phyloP scores from a whole-genome alignment of 2,329 filamentous ascomycete genomes.

The Pseudogymnoascus sp. region DNA sequence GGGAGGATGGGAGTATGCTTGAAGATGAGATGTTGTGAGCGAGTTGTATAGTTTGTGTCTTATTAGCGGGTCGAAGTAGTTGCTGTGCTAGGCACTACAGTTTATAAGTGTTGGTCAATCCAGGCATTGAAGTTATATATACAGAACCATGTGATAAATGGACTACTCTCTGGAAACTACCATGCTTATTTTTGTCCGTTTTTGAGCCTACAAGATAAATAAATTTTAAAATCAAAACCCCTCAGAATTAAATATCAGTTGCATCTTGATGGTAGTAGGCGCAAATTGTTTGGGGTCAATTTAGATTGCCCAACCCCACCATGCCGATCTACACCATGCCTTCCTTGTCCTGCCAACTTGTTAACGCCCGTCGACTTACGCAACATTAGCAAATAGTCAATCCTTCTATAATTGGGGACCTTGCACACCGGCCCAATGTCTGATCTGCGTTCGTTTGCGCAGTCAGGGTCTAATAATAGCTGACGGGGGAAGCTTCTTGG shows the following conservation, averaged over 20 bases:
- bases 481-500: neutral
- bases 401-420: neutral
- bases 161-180: no score
- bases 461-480: neutral
- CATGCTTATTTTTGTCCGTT: no score
- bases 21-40: slow-evolving; percentile 1
- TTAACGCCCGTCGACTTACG: neutral
- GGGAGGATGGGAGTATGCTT: slow-evolving; percentile 8
- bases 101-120: slow-evolving; percentile 41
- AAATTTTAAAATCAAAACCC: no score
- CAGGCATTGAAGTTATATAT: slow-evolving; percentile 23
- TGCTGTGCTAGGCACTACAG: slow-evolving; percentile 36
- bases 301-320: no score
- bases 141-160: neutral
- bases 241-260: no score
- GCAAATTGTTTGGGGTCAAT: no score
- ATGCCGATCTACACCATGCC: no score
- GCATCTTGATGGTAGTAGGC: no score
- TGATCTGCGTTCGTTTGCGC: neutral
- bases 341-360: neutral
- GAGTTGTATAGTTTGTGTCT: neutral
- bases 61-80: slow-evolving; percentile 31
- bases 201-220: no score
- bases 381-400: neutral
- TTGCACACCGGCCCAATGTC: neutral